These are phyloP conservation scores for Balamuthia mandrillaris DNA, from an alignment of 208 protist species.

Conservation along the genomic window DNA sequence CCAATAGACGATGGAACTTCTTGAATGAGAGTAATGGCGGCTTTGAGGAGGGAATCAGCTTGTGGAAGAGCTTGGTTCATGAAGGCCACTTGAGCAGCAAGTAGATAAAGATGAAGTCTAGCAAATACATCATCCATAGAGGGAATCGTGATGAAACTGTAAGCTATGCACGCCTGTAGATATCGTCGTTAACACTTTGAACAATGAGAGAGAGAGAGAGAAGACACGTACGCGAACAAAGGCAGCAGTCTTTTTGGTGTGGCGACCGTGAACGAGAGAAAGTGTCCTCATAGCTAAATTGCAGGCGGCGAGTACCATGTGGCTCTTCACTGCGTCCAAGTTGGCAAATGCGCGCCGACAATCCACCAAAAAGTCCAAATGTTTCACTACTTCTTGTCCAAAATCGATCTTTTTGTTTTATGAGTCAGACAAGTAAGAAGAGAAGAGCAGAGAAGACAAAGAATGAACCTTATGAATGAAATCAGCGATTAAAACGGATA, in stretches of 20 bases:
- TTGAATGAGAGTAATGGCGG: conserved; percentile 64
- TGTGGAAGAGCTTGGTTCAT: conserved; percentile 68
- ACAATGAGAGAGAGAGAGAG: neutral
- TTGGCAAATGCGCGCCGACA: conserved; percentile 70
- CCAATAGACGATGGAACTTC: conserved; percentile 49
- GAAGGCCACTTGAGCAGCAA: conserved; percentile 51
- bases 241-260: conserved; percentile 63
- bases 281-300: conserved; percentile 55
- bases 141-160: conserved; percentile 77
- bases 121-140: conserved; percentile 66
- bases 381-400: conserved; percentile 69
- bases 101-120: conserved; percentile 64
- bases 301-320: conserved; percentile 58
- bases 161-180: conserved; percentile 67
- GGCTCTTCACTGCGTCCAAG: conserved; percentile 66
- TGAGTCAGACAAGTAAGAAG: too few relatives aligned
- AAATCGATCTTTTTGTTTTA: conserved; percentile 55
- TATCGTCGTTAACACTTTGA: neutral
- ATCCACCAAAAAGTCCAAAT: conserved; percentile 78
- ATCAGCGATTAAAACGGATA: conserved; percentile 50
- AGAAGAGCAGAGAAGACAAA: neutral
- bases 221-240: conserved; percentile 55
- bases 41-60: conserved; percentile 64
- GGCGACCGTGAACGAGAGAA: conserved; percentile 54
- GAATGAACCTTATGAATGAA: conserved; percentile 61